Percentiles rank a stretch among this genome's conserved stretches.
Conservation (phyloP, 176 grass and related monocot species). For the Zoysia japonica region DNA sequence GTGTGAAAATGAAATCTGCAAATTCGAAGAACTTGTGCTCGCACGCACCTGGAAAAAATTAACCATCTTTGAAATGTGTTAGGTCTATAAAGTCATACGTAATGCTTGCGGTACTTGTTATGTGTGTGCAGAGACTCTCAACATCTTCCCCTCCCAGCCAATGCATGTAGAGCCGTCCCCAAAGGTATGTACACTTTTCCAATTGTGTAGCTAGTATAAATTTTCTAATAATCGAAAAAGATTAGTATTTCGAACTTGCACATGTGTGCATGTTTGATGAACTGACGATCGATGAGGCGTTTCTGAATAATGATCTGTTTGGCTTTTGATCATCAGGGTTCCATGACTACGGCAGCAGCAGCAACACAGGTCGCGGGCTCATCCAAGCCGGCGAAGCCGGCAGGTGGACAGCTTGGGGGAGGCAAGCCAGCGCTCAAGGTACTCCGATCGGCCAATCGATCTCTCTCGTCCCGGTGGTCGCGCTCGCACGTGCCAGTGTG, state of each 20-base stretch:
- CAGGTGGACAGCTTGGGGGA: neutral
- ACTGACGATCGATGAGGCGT: neutral
- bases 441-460: neutral
- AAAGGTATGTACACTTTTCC: constrained; percentile 24
- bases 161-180: constrained; percentile 52
- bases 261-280: neutral
- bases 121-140: constrained; percentile 66
- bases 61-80: constrained; percentile 22
- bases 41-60: constrained; percentile 7
- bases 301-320: neutral
- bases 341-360: constrained; percentile 7
- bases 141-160: constrained; percentile 68
- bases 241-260: neutral
- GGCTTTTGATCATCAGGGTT: neutral
- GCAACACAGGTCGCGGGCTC: neutral
- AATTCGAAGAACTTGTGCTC: neutral
- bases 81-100: constrained; percentile 15
- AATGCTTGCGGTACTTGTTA: constrained; percentile 35
- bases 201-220: neutral
- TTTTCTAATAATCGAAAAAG: neutral
- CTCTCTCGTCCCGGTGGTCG: neutral
- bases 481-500: neutral
- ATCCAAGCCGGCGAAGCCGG: constrained; percentile 32
- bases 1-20: constrained; percentile 22
- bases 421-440: constrained; percentile 50